Evolutionary conservation across 352 stramenopile species (phyloP).

Genomic region (Phytopythium ostracodes): DNA sequence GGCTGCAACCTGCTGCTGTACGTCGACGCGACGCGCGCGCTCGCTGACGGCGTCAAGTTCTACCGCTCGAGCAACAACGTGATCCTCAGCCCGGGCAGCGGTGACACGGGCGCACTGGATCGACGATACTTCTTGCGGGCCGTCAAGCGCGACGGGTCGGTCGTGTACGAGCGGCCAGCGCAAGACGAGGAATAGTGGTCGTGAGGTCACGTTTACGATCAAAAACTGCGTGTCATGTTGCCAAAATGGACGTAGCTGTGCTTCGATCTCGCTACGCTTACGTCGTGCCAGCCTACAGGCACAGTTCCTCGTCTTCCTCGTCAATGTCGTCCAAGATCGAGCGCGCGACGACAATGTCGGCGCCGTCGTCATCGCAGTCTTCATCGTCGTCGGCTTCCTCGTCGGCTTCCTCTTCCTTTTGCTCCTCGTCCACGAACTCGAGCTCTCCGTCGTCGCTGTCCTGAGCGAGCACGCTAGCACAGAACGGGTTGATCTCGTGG

Average conservation of each 20-base stretch:
- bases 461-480: constrained; percentile 18
- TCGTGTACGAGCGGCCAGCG: constrained; percentile 41
- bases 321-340: constrained; percentile 10
- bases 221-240: not conserved
- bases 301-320: constrained; percentile 8
- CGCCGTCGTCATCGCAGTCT: not conserved
- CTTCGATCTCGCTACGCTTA: not conserved
- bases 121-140: constrained; percentile 61
- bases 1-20: constrained; percentile 77
- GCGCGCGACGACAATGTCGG: constrained; percentile 1
- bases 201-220: not conserved
- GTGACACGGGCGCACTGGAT: constrained; percentile 43
- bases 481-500: constrained; percentile 85
- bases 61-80: constrained; percentile 86
- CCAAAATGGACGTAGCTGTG: not conserved
- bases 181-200: not conserved
- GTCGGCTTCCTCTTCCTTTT: constrained; percentile 10
- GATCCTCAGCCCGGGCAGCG: constrained; percentile 57
- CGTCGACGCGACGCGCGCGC: constrained; percentile 48
- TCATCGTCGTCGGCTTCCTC: constrained; percentile 7
- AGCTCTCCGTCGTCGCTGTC: constrained; percentile 25
- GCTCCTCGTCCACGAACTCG: constrained; percentile 20
- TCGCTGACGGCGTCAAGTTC: constrained; percentile 74
- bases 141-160: constrained; percentile 37
- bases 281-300: not conserved